Percentiles rank a stretch among this genome's conserved stretches.
These are phyloP conservation scores for Pyrrhoderma lamaoense DNA, from an alignment of 1,284 basidiomycete species.

Conservation along the genomic window DNA sequence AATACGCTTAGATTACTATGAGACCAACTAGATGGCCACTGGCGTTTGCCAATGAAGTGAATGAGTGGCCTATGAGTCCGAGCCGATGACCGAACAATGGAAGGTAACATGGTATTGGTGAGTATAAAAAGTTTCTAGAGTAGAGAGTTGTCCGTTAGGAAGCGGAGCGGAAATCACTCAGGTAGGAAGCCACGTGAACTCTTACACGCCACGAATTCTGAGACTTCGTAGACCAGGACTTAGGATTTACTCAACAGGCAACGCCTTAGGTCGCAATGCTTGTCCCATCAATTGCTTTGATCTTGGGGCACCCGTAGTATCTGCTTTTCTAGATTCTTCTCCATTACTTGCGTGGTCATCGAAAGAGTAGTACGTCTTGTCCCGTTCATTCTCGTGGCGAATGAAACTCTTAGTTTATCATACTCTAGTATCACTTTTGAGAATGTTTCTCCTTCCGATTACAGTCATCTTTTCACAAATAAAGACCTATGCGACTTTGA, in stretches of 20 bases:
- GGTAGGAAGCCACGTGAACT: too few relatives aligned
- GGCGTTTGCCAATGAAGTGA: conserved; percentile 69
- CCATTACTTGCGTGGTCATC: conserved; percentile 70
- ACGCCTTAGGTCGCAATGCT: too few relatives aligned
- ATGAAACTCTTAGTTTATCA: not conserved
- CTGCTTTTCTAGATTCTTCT: conserved; percentile 51
- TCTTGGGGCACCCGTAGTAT: conserved; percentile 31
- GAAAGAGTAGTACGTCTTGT: conserved; percentile 33
- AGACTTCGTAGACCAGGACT: too few relatives aligned
- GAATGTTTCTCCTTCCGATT: not conserved
- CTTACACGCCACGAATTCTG: too few relatives aligned
- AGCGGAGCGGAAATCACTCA: too few relatives aligned
- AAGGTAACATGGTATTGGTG: conserved; percentile 40
- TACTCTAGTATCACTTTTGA: not conserved
- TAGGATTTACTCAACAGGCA: too few relatives aligned
- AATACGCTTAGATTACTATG: conserved; percentile 1
- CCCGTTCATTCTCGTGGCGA: not conserved
- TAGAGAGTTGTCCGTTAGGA: too few relatives aligned
- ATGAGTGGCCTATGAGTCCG: conserved; percentile 63
- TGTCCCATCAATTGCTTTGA: too few relatives aligned
- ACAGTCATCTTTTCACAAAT: conserved; percentile 25
- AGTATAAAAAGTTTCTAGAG: too few relatives aligned
- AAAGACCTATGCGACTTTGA: conserved; percentile 53
- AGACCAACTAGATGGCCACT: conserved; percentile 48
- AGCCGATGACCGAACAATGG: conserved; percentile 35